Conservation (phyloP, 306 rosid genomes). For the Quercus variabilis region DNA sequence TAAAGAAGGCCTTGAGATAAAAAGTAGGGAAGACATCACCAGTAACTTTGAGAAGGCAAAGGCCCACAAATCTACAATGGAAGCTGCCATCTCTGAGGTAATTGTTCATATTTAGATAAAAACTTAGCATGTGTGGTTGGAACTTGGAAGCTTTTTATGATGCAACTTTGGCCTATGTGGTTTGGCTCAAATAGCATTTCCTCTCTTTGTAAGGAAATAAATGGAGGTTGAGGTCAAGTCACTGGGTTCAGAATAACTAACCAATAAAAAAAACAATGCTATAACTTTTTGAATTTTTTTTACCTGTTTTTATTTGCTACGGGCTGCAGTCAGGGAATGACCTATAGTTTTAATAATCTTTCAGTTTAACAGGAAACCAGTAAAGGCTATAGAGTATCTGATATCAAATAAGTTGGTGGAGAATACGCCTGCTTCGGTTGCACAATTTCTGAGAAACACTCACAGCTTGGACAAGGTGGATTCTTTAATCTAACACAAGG, state of each 20-base stretch:
- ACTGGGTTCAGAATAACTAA: background rate
- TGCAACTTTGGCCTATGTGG: background rate
- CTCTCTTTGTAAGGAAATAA: background rate
- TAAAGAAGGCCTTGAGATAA: slow-evolving; percentile 64
- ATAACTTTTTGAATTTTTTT: background rate
- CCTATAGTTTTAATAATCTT: slow-evolving; percentile 38
- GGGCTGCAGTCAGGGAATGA: slow-evolving; percentile 37
- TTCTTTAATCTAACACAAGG: slow-evolving; percentile 19
- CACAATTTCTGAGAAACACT: slow-evolving; percentile 82
- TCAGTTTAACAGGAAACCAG: slow-evolving; percentile 94
- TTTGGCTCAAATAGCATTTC: background rate
- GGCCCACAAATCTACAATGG: slow-evolving; percentile 94
- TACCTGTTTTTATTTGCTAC: slow-evolving; percentile 14
- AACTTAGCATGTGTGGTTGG: background rate
- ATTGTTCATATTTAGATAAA: background rate
- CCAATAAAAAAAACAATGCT: slow-evolving; percentile 6
- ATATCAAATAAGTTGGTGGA: slow-evolving; percentile 88
- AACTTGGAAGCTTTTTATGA: background rate
- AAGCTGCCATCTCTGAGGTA: slow-evolving; percentile 92
- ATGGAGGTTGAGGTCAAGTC: background rate
- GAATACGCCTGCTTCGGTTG: slow-evolving; percentile 78
- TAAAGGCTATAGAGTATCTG: slow-evolving; percentile 80
- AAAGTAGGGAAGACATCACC: slow-evolving; percentile 62
- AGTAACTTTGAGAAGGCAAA: slow-evolving; percentile 92
- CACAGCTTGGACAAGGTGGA: slow-evolving; percentile 88